Evolutionary conservation across 495 filamentous ascomycete genomes (phyloP), one percentile per base, ranked within the genome.

Genomic region (Penicillium egyptiacum): DNA sequence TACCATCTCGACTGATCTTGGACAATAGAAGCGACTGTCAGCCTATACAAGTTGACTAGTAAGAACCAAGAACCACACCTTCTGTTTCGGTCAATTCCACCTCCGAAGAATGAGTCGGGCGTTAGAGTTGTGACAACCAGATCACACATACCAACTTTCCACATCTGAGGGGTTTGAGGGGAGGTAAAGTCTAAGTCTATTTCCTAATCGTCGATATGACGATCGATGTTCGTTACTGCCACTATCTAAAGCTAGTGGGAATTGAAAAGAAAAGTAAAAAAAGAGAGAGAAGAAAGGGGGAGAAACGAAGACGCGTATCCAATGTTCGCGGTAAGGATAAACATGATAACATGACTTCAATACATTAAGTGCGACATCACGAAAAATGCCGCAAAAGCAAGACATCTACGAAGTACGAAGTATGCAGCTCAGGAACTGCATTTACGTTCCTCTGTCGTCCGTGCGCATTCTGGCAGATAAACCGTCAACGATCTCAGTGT

Each of bases 171-270:
- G 41, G 23, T 17, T n/a, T 4, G 11, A 25, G 11, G 20, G 22
- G 35, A 39, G 0, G 19, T 0, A 50, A n/a, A n/a, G n/a, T n/a
- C n/a, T n/a, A 28, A 12, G 23, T 16, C 42, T 28, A 28, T 19
- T 14, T 10, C 35, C 9, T 8, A 19, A 28, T 47, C 31, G 16
- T 37, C 23, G 46, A 56, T 52, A 60, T 55, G 39, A 61, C 5
- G 55, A 65, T 65, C 59, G 47, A 59, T 56, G 22, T 10, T 3
- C n/a, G 37, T 41, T 55, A 10, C 30, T 19, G 10, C 33, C 39
- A 33, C 52, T 45, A 31, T 45, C 12, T 16, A 55, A 35, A 44
- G 10, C 50, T 46, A 46, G 28, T 17, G 20, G 30, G 4, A 14
- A 22, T 14, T 19, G 20, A 10, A 35, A 20, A 19, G n/a, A 35